Evolutionary conservation across 768 basidiomycete species (phyloP), one percentile per base, ranked within the genome.

Genomic region (Dictyophora rubrovolvata): DNA sequence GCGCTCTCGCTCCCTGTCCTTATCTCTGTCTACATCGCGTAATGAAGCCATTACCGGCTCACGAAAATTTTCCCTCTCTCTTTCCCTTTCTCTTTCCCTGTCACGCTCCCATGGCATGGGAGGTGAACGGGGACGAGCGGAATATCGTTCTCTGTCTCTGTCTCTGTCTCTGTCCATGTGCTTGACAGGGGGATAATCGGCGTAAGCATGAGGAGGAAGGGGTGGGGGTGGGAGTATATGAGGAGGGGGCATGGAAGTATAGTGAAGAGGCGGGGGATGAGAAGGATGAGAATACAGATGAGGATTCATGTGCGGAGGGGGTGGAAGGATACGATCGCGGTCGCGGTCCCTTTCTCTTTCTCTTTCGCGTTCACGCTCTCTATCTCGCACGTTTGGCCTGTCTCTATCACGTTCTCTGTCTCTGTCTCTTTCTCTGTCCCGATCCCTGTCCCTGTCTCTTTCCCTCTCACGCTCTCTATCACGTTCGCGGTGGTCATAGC

Each of bases 341-440:
- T 67, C 66, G 1, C 61, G 57, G 57, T 66, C 63, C 56, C 64
- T 61, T 58, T 64, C 61, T 55, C 66, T 10, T 33, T 60, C 49
- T 36, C 55, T 48, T 18, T 62, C 61, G 53, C 59, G 49, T 12
- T 56, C 49, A 22, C 56, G 14, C 1, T 59, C 33, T 58, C 53
- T 57, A 56, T 48, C 49, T 9, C 51, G 53, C 14, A 21, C 23
- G 54, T 63, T 66, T n/a, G 65, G 65, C 1, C 63, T 59, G 56
- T 66, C 63, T 53, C 64, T 55, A 58, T 65, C 61, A 28, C 28
- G 28, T n/a, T 67, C 67, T 1, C 63, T 59, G 56, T 66, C 63
- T 50, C 64, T 55, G 60, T 65, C 61, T 52, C 67, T 14, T 70
- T 67, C 8, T 64, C 68, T 33, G 64, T 59, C 62, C 69, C 67